Percentiles rank a stretch among this genome's conserved stretches.
Evolutionary conservation across 2,329 filamentous ascomycete species (phyloP).

Genomic region (Chaetomiaceae sp.): DNA sequence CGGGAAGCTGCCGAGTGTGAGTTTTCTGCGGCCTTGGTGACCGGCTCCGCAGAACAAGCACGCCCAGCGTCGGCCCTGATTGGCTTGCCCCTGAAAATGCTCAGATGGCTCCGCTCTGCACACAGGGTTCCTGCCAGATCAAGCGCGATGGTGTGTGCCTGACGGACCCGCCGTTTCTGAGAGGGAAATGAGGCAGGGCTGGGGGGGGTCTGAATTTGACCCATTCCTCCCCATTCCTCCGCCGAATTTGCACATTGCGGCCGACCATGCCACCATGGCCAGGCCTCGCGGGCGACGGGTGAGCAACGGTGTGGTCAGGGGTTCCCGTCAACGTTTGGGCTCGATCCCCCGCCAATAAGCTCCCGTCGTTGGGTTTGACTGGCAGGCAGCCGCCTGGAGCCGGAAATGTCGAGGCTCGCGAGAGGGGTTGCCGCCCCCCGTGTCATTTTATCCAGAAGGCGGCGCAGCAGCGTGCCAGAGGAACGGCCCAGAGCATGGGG

Average conservation of each 20-base stretch:
- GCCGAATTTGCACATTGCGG: not conserved
- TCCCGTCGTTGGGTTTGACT: not conserved
- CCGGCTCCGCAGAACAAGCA: not conserved
- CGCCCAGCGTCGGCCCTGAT: not conserved
- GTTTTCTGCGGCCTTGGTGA: not conserved
- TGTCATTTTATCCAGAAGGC: slow-evolving; percentile 9
- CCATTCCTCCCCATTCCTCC: not conserved
- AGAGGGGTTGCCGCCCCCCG: not conserved
- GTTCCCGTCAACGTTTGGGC: slow-evolving; percentile 2
- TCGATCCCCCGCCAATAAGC: slow-evolving; percentile 5
- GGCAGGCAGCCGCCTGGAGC: not conserved
- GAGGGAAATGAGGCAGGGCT: not conserved
- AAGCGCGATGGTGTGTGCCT: not conserved
- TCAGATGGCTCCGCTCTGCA: too few relatives aligned
- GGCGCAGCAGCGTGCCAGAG: slow-evolving; percentile 13
- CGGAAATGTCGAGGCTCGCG: slow-evolving; percentile 4
- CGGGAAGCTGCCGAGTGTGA: too few relatives aligned
- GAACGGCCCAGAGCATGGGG: not conserved
- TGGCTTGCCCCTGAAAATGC: slow-evolving; percentile 6
- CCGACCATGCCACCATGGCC: not conserved
- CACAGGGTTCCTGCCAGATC: too few relatives aligned
- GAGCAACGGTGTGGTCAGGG: slow-evolving; percentile 1
- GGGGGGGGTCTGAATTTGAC: not conserved
- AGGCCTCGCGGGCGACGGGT: too few relatives aligned
- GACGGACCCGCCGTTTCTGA: not conserved